phyloP scores from a whole-genome alignment of 768 basidiomycete genomes.

The Megacollybia marginata region DNA sequence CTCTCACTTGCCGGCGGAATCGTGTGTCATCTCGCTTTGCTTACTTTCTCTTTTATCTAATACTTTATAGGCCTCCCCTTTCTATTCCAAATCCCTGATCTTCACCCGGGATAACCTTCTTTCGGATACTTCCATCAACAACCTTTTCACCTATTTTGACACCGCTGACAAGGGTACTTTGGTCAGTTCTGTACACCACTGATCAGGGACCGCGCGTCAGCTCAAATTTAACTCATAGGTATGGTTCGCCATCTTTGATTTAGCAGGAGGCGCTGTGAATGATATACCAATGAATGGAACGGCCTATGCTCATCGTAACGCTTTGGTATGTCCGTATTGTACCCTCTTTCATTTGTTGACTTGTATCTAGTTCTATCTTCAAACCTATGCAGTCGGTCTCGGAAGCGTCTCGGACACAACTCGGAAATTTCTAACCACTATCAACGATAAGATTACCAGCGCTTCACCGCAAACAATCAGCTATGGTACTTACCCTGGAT shows the following conservation, averaged over 20 bases:
- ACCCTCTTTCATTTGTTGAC: background rate
- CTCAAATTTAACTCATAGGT: background rate
- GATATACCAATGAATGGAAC: constrained; percentile 4
- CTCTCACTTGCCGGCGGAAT: background rate
- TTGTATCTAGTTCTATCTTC: background rate
- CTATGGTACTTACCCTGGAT: background rate
- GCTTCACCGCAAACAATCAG: background rate
- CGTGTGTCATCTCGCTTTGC: background rate
- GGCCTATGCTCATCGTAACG: constrained; percentile 5
- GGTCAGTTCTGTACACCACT: background rate
- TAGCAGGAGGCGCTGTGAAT: constrained; percentile 5
- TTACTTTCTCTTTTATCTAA: background rate
- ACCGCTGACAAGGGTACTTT: background rate
- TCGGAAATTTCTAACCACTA: background rate
- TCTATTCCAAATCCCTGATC: background rate
- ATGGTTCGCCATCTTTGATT: constrained; percentile 6
- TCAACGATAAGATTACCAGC: background rate
- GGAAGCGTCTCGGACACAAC: background rate
- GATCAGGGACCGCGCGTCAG: background rate
- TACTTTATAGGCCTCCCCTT: background rate
- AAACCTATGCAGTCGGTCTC: background rate
- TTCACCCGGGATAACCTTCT: background rate
- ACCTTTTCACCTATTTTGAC: background rate
- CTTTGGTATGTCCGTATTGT: background rate
- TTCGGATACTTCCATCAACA: background rate